Evolutionary conservation across 1,284 basidiomycete species (phyloP), one percentile per base, ranked within the genome.

Genomic region (Puccinia triticina): DNA sequence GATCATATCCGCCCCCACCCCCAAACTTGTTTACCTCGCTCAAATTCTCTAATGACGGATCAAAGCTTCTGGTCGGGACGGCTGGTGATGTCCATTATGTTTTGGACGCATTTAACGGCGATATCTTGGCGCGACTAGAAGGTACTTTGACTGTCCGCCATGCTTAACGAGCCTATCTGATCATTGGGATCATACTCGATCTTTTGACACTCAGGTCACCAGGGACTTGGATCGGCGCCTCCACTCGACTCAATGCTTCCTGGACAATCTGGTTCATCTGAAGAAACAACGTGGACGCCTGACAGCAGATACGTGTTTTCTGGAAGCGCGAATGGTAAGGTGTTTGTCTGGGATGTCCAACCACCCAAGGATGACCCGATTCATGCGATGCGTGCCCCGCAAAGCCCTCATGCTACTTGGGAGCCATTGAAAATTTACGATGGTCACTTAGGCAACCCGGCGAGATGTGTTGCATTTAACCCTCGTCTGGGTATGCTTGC

Each of bases 11-110:
- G 26, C 66, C 77, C 23, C 34, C 77, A n/a, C 91, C 94, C n/a
- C 90, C 91, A 26, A 94, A 95, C 76, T 92, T 92, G 85, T 94
- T 97, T 89, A 98, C 97, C 0, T 96, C 94, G 3, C 89, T 98
- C 84, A 88, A 91, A 1, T 99, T 99, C 88, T 95, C 94, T 3
- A 91, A 92, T 43, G 93, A 94, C 85, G 96, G 95, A 71, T 93
- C 94, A 85, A 93, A 93, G 85, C 89, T 99, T 32, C 90, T 99
- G 32, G 92, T 97, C 23, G 96, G 96, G 57, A 98, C 97, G 82
- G 93, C 94, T 0, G 93, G 93, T 2, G 91, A 93, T 85, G 93
- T 93, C 2, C 97, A 99, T 87, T 99, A 98, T 86, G 89, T 99
- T 76, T 85, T 97, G 83, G 94, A 98, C 86, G 92, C 94, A 0